A percentile compares a stretch with the other conserved stretches of the same genome.
Conservation (phyloP, 768 basidiomycete species). For the Russula emetica region DNA sequence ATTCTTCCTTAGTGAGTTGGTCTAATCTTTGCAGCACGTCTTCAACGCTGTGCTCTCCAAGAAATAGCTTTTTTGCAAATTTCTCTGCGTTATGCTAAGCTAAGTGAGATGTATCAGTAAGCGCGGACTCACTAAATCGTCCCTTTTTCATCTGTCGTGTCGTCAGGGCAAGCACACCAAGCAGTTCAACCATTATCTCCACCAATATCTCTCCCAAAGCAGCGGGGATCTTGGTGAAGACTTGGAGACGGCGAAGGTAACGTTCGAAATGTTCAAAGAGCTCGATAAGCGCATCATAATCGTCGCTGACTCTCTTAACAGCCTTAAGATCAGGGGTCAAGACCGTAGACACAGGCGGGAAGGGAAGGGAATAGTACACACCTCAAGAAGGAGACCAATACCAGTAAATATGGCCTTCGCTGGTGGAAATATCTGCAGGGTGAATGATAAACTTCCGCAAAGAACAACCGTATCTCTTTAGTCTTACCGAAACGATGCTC, state of each 20-base stretch:
- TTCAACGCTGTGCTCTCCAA: not conserved
- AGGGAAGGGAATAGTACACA: not conserved
- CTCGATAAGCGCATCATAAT: not conserved
- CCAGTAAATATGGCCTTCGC: slow-evolving; percentile 2
- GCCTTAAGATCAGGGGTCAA: not conserved
- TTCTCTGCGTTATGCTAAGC: slow-evolving; percentile 2
- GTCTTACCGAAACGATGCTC: not conserved
- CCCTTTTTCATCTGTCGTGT: not conserved
- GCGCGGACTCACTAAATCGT: not conserved
- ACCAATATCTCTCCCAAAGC: not conserved
- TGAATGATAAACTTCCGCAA: not conserved
- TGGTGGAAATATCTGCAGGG: not conserved
- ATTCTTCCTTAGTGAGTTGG: not conserved
- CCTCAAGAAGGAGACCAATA: not conserved
- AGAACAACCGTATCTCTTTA: not conserved
- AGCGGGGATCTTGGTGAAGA: not conserved
- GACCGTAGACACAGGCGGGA: not conserved
- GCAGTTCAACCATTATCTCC: not conserved
- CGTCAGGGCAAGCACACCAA: not conserved
- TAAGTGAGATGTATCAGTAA: not conserved
- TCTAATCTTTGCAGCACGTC: not conserved
- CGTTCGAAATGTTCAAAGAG: not conserved
- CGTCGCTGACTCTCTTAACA: not conserved
- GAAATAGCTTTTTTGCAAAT: not conserved
- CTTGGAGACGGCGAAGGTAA: not conserved